Base-by-base conservation (phyloP, 2,329 filamentous ascomycete genomes). In the Stylonectria norvegica region DNA sequence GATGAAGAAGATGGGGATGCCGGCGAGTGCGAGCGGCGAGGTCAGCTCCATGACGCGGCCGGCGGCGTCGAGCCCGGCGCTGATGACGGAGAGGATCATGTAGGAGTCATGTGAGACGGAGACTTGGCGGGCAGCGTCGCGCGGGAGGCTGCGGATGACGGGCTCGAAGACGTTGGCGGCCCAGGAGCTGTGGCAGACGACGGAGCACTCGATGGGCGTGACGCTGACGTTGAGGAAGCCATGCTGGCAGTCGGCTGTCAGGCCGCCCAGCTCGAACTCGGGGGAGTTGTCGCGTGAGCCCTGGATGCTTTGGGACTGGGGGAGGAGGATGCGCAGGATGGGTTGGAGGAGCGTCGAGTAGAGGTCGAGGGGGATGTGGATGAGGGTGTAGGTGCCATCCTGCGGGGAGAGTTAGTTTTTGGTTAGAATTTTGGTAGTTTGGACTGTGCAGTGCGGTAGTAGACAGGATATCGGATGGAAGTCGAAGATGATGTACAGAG, bases 1-100 rank as follows among this genome's bases (percentile, higher is more conserved):
- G 63, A 96, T 95, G 75, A 97, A 97, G 72, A 97, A 96, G 59
- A 98, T 95, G 38, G 91, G 87, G 37, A 97, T 93, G 54, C 89
- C 88, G 35, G 91, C 91, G 61, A 96, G 76, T 19, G 93, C 91
- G 20, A 97, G 74, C 5, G 91, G 93, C 38, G 84, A 90, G 6
- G 90, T 96, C 47, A 98, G 67, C 59, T 97, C 91, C 55, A 96
- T 79, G 5, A 98, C 91, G 40, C 90, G 80, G 54, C 90, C 89
- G 5, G 89, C 90, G 8, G 91, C 90, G 60, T 96, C 90, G 54
- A 95, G 82, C 6, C 90, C 89, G 53, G 90, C 86, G 48, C 87
- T 89, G 47, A 89, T 88, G 45, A 98, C 88, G 48, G 89, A 89
- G 62, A 97, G 87, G 22, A 90, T 86, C 23, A 90, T 81, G 62